phyloP scores from a whole-genome alignment of 2,329 filamentous ascomycete species.

The Aschersonia sp. region DNA sequence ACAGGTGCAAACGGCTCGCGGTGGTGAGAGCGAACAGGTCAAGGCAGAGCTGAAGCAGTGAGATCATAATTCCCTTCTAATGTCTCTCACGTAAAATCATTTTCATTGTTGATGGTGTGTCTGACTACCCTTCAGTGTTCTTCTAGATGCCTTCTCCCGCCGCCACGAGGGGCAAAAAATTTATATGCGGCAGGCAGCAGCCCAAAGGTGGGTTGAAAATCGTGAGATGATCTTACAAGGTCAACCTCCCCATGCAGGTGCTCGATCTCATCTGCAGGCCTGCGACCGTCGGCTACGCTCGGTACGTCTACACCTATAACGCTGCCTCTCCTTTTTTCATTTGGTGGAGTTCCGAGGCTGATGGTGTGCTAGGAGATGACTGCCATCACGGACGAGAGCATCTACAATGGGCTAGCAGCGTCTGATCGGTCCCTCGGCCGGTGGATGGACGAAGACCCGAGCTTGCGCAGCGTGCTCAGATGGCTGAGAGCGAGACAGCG shows the following conservation, averaged over 20 bases:
- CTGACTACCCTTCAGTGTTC: slow-evolving; percentile 25
- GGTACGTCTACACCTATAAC: slow-evolving; percentile 24
- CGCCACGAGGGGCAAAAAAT: slow-evolving; percentile 53
- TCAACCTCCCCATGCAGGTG: slow-evolving; percentile 29
- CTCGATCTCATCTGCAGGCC: slow-evolving; percentile 33
- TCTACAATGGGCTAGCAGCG: slow-evolving; percentile 40
- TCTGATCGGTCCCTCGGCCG: slow-evolving; percentile 41
- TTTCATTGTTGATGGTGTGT: not conserved
- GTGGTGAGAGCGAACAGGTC: slow-evolving; percentile 42
- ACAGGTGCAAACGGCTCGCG: slow-evolving; percentile 35
- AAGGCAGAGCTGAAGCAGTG: slow-evolving; percentile 51
- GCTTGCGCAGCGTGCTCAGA: slow-evolving; percentile 38
- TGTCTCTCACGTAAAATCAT: too few species aligned
- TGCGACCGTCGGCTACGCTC: slow-evolving; percentile 41
- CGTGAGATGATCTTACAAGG: slow-evolving; percentile 39
- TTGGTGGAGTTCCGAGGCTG: not conserved
- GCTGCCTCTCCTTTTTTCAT: too few species aligned
- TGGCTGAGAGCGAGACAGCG: slow-evolving; percentile 33
- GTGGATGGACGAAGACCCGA: slow-evolving; percentile 50
- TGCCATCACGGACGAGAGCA: slow-evolving; percentile 40
- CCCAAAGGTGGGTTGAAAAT: slow-evolving; percentile 43
- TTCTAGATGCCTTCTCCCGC: slow-evolving; percentile 45
- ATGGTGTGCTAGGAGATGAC: slow-evolving; percentile 33
- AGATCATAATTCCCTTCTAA: slow-evolving; percentile 10
- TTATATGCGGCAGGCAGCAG: slow-evolving; percentile 44